Conservation (phyloP, 2,329 filamentous ascomycete species). For the Hymenoscyphus fraxineus region DNA sequence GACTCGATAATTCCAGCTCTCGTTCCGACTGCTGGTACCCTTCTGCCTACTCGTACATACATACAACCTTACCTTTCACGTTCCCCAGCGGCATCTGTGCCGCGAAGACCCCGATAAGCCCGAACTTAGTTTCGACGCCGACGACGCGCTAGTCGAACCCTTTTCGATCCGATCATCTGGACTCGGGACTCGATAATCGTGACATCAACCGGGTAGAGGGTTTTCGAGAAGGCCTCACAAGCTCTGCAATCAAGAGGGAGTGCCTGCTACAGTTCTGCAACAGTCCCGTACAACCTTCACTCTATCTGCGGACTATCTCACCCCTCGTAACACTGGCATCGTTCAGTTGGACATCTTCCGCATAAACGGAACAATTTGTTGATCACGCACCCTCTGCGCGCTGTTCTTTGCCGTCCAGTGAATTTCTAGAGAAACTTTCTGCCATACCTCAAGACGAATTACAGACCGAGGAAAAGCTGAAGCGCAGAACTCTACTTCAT, state of each 20-base stretch:
- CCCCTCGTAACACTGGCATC: slow-evolving; percentile 10
- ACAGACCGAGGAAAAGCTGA: background rate
- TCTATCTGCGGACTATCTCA: slow-evolving; percentile 14
- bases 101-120: slow-evolving; percentile 19
- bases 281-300: slow-evolving; percentile 12
- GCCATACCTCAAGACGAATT: background rate
- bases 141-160: slow-evolving; percentile 8
- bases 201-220: slow-evolving; percentile 11
- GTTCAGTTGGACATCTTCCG: slow-evolving; percentile 11
- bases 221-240: slow-evolving; percentile 17
- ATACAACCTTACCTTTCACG: slow-evolving; percentile 22
- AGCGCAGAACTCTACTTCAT: slow-evolving; percentile 9
- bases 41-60: slow-evolving; percentile 20
- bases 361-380: slow-evolving; percentile 6
- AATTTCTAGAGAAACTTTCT: background rate
- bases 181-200: slow-evolving; percentile 20
- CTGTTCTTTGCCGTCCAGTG: slow-evolving; percentile 3
- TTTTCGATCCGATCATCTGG: slow-evolving; percentile 14
- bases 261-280: slow-evolving; percentile 7
- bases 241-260: slow-evolving; percentile 11
- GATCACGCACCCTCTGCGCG: slow-evolving; percentile 7
- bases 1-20: slow-evolving; percentile 24
- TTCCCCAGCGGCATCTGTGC: slow-evolving; percentile 23
- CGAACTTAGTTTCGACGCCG: slow-evolving; percentile 8
- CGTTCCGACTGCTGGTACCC: slow-evolving; percentile 23